These are phyloP conservation scores for Linnemannia elongata DNA, from an alignment of 192 early-diverging fungal genomes.

Conservation along the genomic window DNA sequence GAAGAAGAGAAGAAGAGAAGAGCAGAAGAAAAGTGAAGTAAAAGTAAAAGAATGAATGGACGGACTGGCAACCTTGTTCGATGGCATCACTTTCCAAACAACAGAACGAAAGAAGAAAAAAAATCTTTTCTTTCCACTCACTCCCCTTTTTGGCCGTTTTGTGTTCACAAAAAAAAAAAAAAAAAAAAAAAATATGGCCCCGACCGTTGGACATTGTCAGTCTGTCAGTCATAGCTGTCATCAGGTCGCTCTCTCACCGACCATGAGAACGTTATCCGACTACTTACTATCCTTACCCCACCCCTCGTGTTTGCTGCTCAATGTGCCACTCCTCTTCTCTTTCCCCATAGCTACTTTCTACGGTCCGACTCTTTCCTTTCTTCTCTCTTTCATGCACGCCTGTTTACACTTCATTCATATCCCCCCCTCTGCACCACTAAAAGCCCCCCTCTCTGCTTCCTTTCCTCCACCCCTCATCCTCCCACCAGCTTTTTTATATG, in stretches of 20 bases:
- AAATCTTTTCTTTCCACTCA: background rate
- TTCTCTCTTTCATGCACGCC: background rate
- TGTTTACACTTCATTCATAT: background rate
- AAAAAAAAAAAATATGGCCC: background rate
- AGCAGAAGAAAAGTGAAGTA: background rate
- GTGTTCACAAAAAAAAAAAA: no score
- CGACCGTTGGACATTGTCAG: no score
- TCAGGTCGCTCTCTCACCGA: no score
- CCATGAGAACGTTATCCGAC: no score
- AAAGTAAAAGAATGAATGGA: background rate
- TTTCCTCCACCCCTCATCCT: background rate
- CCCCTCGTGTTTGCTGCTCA: no score
- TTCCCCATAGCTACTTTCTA: background rate
- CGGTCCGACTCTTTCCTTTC: background rate
- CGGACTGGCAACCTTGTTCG: background rate
- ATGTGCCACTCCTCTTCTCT: no score
- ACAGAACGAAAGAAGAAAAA: background rate
- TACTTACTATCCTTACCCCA: no score
- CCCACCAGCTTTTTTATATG: background rate
- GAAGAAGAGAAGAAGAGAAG: background rate
- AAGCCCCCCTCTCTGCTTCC: background rate
- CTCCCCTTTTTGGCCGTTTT: conserved; percentile 10
- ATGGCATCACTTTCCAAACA: background rate
- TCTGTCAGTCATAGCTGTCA: no score
- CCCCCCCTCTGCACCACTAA: background rate